Percentiles rank a stretch among this genome's conserved stretches.
Evolutionary conservation across 148 eudicot species (phyloP).

Genomic region (Heliamphora exappendiculata): DNA sequence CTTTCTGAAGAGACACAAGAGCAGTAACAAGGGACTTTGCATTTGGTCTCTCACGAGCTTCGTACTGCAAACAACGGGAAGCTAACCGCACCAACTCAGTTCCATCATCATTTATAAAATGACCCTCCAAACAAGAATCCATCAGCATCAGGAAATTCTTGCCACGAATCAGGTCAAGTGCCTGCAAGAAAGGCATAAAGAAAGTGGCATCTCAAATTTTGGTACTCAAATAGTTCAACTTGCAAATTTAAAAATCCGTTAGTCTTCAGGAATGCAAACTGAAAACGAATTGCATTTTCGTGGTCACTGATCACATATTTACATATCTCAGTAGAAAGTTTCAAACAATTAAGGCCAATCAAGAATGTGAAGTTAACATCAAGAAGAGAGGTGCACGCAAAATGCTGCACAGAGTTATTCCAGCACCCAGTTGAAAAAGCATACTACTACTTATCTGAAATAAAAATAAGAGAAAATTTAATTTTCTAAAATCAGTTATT

Average conservation of each 20-base stretch:
- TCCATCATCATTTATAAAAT: slow-evolving; percentile 62
- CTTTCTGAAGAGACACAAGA: slow-evolving; percentile 59
- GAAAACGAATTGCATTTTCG: no score
- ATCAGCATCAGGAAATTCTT: slow-evolving; percentile 59
- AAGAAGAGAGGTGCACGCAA: no score
- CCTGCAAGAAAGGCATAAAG: slow-evolving; percentile 27
- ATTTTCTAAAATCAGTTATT: no score
- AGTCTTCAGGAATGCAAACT: neutral
- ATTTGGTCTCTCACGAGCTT: slow-evolving; percentile 72
- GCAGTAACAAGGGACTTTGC: slow-evolving; percentile 55
- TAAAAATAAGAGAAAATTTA: no score
- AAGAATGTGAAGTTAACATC: no score
- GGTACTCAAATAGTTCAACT: neutral
- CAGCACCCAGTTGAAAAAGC: no score
- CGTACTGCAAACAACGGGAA: slow-evolving; percentile 69
- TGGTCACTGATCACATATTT: no score
- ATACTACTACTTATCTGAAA: no score
- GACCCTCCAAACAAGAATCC: slow-evolving; percentile 79
- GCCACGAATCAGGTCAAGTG: slow-evolving; percentile 65
- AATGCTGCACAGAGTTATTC: no score
- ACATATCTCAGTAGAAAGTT: no score
- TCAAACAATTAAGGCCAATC: no score
- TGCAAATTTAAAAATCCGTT: neutral
- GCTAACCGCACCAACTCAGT: slow-evolving; percentile 63
- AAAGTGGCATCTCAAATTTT: neutral